These are phyloP conservation scores for Schwanniomyces vanrijiae DNA, from an alignment of 805 yeast species.

Conservation along the genomic window DNA sequence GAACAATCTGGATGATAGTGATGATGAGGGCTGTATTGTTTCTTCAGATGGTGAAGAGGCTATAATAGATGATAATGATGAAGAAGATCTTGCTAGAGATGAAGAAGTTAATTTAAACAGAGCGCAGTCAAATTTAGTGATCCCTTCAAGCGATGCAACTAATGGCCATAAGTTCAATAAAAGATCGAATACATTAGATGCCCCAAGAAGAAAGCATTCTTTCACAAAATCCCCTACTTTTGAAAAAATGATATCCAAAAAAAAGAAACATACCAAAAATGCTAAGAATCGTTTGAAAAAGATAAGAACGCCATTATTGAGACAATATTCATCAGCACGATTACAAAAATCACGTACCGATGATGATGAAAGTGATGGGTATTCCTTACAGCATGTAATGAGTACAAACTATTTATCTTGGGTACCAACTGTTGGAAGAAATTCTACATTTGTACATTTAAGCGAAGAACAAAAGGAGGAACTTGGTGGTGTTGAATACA, in stretches of 20 bases:
- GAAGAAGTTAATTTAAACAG: constrained; percentile 16
- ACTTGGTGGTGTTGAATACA: constrained; percentile 94
- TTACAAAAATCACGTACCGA: constrained; percentile 2
- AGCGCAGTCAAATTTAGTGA: constrained; percentile 33
- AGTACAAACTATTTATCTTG: constrained; percentile 78
- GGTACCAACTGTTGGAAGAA: constrained; percentile 89
- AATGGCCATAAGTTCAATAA: constrained; percentile 37
- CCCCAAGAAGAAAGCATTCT: constrained; percentile 14
- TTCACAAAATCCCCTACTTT: constrained; percentile 46
- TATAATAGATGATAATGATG: constrained; percentile 5
- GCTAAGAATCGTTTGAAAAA: constrained; percentile 6
- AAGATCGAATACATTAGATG: constrained; percentile 51
- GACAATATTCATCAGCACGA: neutral
- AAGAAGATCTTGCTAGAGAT: constrained; percentile 3
- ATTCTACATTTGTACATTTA: constrained; percentile 84
- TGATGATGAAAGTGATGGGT: constrained; percentile 14
- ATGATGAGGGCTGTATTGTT: constrained; percentile 8
- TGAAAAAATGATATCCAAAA: constrained; percentile 32
- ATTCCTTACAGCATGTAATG: constrained; percentile 27
- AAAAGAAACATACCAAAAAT: neutral
- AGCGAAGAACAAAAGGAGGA: constrained; percentile 87
- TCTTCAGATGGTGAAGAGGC: constrained; percentile 8
- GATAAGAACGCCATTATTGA: constrained; percentile 9
- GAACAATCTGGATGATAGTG: constrained; percentile 4
- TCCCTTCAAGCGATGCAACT: constrained; percentile 34